Evolutionary conservation across 306 rosid genomes (phyloP), one percentile per base, ranked within the genome.

Genomic region (Dryas octopetala): DNA sequence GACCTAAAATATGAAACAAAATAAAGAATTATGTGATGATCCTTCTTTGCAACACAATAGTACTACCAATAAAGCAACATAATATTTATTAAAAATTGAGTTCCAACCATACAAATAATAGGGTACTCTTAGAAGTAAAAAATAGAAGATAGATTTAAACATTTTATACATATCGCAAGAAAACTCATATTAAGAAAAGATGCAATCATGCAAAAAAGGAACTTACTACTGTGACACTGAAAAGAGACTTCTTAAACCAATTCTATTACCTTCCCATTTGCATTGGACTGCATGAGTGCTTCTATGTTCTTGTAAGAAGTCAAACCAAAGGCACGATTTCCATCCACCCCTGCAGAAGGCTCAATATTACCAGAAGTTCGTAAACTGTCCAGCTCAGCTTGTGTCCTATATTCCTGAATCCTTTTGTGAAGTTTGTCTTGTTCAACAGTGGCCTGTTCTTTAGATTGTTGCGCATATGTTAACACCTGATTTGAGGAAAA

Each of bases 391-490:
- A 95, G 77, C 89, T 95, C 92, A 16, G 96, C 89, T 79, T 92
- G 99, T 70, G 96, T 90, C 81, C 99, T 84, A 75, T 84, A 95
- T 81, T 95, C 98, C 85, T 92, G 99, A 78, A 95, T 95, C 86
- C 99, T 84, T 81, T 90, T 90, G 79, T 94, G 97, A 84, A 95
- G 99, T 91, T 85, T 92, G 77, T 92, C 99, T 92, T 92, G 97
- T 85, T 95, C 99, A 80, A 90, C 43, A 67, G 87, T 95, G 52
- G 97, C 92, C 88, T 78, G 83, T 77, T 95, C 99, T 90, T 92
- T 95, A 70, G 97, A 89, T 75, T 95, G 99, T 71, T 95, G 99
- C 61, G 99, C 91, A 38, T 92, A 95, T 69, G 99, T 90, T 47
- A 95, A 76, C 80, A 95, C 97, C 99, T 95, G 78, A 64, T 80